These are phyloP conservation scores for Nematocida sp. DNA, from an alignment of 371 early-diverging fungal species.

Conservation along the genomic window DNA sequence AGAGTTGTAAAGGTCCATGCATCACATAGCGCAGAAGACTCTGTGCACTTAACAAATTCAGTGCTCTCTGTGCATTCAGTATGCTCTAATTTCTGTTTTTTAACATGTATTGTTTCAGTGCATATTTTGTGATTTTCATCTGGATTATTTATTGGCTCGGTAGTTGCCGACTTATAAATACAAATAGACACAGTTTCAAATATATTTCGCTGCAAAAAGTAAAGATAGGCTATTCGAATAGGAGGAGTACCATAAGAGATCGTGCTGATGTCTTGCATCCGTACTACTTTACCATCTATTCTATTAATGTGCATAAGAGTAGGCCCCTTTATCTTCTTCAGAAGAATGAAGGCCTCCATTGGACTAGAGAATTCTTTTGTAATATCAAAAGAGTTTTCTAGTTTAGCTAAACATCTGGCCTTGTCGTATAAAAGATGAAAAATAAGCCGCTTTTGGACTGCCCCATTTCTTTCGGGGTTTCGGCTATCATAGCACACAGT, in stretches of 20 bases:
- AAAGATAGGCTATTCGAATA: slow-evolving; percentile 46
- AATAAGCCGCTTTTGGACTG: not conserved
- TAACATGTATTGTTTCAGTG: not conserved
- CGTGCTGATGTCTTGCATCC: slow-evolving; percentile 29
- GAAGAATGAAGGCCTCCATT: slow-evolving; percentile 67
- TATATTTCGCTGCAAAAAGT: slow-evolving; percentile 23
- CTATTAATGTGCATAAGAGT: slow-evolving; percentile 60
- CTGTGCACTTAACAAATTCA: not conserved
- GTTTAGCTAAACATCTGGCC: not conserved
- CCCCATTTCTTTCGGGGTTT: not conserved
- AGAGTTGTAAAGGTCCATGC: slow-evolving; percentile 13
- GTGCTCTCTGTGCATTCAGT: not conserved
- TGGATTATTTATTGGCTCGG: not conserved
- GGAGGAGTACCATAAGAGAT: slow-evolving; percentile 16
- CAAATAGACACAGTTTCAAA: slow-evolving; percentile 48
- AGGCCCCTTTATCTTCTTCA: slow-evolving; percentile 65
- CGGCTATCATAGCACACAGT: not conserved
- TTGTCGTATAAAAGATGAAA: slow-evolving; percentile 7
- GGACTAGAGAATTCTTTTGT: slow-evolving; percentile 64
- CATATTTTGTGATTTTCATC: not conserved
- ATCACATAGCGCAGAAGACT: not conserved
- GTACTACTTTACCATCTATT: not conserved
- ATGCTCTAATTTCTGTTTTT: slow-evolving; percentile 6
- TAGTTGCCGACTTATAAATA: not conserved
- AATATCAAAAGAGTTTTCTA: not conserved